Evolutionary conservation across 331 rosid genomes (phyloP).

Genomic region (Rhamnella rubrinervis): DNA sequence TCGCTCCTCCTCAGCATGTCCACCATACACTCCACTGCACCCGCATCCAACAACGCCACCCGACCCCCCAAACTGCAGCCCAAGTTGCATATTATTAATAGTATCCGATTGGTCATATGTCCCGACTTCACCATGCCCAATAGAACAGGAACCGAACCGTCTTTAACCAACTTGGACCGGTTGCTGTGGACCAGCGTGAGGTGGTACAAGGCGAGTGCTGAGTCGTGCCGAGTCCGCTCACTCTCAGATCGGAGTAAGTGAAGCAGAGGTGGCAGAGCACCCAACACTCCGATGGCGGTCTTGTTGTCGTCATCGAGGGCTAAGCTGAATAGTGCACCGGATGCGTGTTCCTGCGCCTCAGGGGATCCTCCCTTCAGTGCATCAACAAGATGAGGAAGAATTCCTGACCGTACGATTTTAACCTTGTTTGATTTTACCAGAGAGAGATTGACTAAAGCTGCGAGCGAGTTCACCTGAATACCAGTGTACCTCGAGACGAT

Average conservation of each 20-base stretch:
- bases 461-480: constrained; percentile 71
- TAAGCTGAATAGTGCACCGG: constrained; percentile 78
- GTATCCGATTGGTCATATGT: constrained; percentile 52
- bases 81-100: constrained; percentile 52
- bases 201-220: constrained; percentile 78
- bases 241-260: constrained; percentile 54
- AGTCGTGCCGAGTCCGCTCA: constrained; percentile 79
- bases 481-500: constrained; percentile 44
- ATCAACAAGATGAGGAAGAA: constrained; percentile 73
- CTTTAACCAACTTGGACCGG: constrained; percentile 63
- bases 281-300: constrained; percentile 82
- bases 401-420: constrained; percentile 87
- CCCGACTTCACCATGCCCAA: constrained; percentile 59
- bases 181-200: constrained; percentile 72
- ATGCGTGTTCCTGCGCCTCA: constrained; percentile 86
- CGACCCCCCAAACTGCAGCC: constrained; percentile 61
- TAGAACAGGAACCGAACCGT: constrained; percentile 57
- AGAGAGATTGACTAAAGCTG: constrained; percentile 75
- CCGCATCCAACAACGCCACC: constrained; percentile 74
- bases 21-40: constrained; percentile 66
- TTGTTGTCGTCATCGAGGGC: constrained; percentile 73
- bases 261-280: constrained; percentile 72
- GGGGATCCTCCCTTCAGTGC: constrained; percentile 59
- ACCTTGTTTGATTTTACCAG: constrained; percentile 63
- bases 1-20: constrained; percentile 28